Conservation (phyloP, 345 rosid genomes). For the Rhodamnia rubescens region DNA sequence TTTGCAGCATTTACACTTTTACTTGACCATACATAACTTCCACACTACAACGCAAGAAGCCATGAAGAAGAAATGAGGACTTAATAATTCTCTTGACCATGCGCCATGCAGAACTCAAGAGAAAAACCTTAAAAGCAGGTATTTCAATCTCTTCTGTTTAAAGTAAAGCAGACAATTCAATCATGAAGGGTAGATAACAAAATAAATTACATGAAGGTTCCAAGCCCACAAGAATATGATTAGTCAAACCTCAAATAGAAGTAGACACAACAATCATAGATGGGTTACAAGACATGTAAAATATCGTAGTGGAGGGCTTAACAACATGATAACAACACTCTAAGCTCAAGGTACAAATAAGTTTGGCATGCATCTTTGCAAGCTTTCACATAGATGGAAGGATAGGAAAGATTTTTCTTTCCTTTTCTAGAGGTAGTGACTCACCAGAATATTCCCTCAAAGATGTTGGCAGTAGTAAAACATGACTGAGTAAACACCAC, state of each 20-base stretch:
- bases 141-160: too few species aligned
- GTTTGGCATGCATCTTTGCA: background rate
- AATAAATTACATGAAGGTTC: background rate
- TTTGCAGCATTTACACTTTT: too few species aligned
- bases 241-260: background rate
- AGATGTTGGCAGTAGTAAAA: constrained; percentile 96
- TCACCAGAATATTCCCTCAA: constrained; percentile 97
- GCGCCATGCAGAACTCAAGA: background rate
- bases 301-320: background rate
- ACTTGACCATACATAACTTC: too few species aligned
- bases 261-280: too few species aligned
- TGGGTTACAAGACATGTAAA: too few species aligned
- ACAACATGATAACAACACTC: background rate
- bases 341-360: background rate
- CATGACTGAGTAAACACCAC: constrained; percentile 94
- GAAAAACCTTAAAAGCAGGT: too few species aligned
- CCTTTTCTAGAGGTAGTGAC: background rate
- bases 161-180: too few species aligned
- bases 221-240: background rate
- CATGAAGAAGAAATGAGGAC: background rate
- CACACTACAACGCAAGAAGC: background rate
- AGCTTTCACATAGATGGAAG: background rate
- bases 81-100: too few species aligned
- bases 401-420: background rate
- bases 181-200: background rate